Conservation (phyloP, 208 protist species). For the Wallacemonas sp. region DNA sequence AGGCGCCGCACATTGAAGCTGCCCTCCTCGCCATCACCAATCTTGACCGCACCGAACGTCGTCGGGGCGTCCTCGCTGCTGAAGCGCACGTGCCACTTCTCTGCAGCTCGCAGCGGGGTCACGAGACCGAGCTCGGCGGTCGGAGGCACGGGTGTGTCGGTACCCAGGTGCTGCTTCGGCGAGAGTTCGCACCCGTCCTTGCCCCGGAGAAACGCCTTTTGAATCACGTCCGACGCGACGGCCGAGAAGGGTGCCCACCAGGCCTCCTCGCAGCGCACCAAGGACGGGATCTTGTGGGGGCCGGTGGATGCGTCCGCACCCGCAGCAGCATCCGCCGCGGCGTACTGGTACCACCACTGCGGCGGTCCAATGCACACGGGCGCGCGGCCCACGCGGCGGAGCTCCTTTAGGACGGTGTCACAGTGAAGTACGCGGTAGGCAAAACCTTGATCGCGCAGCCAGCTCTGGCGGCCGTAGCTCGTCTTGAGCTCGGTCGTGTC, state of each 20-base stretch:
- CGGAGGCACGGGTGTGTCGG: conserved; percentile 32
- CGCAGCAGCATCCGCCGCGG: neutral
- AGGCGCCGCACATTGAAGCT: conserved; percentile 43
- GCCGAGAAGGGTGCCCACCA: conserved; percentile 66
- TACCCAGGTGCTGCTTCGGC: conserved; percentile 25
- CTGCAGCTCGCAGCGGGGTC: conserved; percentile 8
- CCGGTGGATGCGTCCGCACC: neutral
- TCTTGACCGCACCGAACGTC: conserved; percentile 76
- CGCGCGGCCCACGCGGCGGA: conserved; percentile 44
- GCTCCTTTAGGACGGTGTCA: conserved; percentile 53
- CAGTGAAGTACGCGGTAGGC: conserved; percentile 83
- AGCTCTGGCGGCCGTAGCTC: conserved; percentile 97
- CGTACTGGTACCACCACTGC: conserved; percentile 82
- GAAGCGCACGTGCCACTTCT: conserved; percentile 69
- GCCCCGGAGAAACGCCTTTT: conserved; percentile 59
- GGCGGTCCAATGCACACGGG: conserved; percentile 80
- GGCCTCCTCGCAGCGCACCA: conserved; percentile 26
- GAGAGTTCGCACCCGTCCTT: conserved; percentile 42
- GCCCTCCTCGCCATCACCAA: conserved; percentile 37
- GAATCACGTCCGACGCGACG: conserved; percentile 46
- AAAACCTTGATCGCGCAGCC: conserved; percentile 97
- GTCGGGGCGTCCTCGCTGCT: conserved; percentile 74
- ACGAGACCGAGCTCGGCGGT: conserved; percentile 7
- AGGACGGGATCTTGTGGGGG: too few relatives aligned
- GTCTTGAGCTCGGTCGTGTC: conserved; percentile 98